Percentiles rank a stretch among this genome's conserved stretches.
Evolutionary conservation across 192 early-diverging fungal genomes (phyloP).

Genomic region (Spizellomyces punctatus): DNA sequence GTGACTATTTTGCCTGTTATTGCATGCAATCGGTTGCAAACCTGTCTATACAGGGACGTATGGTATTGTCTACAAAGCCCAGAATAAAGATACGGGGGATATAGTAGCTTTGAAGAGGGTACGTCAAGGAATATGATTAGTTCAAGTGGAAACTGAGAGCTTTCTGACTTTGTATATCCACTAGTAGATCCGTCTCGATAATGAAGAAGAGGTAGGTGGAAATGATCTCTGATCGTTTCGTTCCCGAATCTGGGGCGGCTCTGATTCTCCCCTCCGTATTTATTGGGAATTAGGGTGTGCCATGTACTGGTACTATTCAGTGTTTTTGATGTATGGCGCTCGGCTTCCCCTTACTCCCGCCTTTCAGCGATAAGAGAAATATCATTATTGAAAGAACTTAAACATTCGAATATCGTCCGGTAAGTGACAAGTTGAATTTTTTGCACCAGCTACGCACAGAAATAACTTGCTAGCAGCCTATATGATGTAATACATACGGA

Average conservation of each 20-base stretch:
- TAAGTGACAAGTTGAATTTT: slow-evolving; percentile 81
- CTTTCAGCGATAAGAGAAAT: slow-evolving; percentile 76
- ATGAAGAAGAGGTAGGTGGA: slow-evolving; percentile 42
- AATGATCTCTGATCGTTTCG: background rate
- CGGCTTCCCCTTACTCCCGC: background rate
- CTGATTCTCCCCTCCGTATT: background rate
- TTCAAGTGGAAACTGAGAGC: slow-evolving; percentile 28
- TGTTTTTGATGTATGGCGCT: background rate
- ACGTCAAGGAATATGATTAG: slow-evolving; percentile 14
- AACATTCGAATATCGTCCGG: slow-evolving; percentile 68
- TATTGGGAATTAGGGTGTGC: slow-evolving; percentile 38
- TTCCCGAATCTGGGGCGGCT: background rate
- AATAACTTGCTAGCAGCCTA: slow-evolving; percentile 60
- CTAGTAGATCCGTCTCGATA: slow-evolving; percentile 51
- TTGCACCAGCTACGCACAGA: slow-evolving; percentile 89
- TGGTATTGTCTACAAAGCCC: slow-evolving; percentile 99
- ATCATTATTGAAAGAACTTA: slow-evolving; percentile 79
- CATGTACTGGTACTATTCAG: slow-evolving; percentile 42
- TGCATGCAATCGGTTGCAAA: background rate
- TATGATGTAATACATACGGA: slow-evolving; percentile 98
- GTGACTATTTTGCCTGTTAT: slow-evolving; percentile 5
- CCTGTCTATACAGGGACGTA: slow-evolving; percentile 62
- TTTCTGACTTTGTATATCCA: background rate
- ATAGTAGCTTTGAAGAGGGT: slow-evolving; percentile 96
- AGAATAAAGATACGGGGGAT: slow-evolving; percentile 90